Percentiles rank a stretch among this genome's conserved stretches.
These are phyloP conservation scores for Candida tetrigidarum DNA, from an alignment of 1,139 yeast species.

Conservation along the genomic window DNA sequence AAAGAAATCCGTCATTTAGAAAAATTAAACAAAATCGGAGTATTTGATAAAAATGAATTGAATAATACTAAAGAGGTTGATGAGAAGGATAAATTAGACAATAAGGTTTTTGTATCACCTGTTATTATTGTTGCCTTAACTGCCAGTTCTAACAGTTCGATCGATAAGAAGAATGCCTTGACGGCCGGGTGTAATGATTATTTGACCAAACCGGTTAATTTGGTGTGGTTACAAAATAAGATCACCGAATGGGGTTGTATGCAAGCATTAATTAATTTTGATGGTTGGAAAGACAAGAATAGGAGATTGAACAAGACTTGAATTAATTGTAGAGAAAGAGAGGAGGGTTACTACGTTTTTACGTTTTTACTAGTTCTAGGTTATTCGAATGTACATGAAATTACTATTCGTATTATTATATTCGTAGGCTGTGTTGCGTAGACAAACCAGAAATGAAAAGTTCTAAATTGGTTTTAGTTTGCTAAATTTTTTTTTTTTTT, in stretches of 20 bases:
- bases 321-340: background rate
- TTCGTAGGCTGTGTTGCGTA: too few species aligned
- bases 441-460: too few species aligned
- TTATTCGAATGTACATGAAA: background rate
- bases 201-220: conserved; percentile 94
- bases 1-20: conserved; percentile 68
- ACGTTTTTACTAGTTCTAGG: background rate
- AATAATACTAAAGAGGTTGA: conserved; percentile 26
- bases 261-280: conserved; percentile 97
- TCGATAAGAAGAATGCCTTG: conserved; percentile 87
- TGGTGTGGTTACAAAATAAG: conserved; percentile 92
- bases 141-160: conserved; percentile 81
- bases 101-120: conserved; percentile 75
- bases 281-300: conserved; percentile 74
- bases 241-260: conserved; percentile 97
- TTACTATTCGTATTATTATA: too few species aligned
- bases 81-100: conserved; percentile 54
- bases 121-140: conserved; percentile 96
- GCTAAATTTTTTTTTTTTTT: too few species aligned
- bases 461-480: too few species aligned
- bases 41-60: conserved; percentile 57
- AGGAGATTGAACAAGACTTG: conserved; percentile 14
- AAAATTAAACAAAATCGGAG: conserved; percentile 80
- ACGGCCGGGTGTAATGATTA: conserved; percentile 98
- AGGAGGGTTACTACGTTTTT: background rate